Evolutionary conservation across 164 flowering plant genomes (phyloP), one percentile per base, ranked within the genome.

Genomic region (Buxus sempervirens): DNA sequence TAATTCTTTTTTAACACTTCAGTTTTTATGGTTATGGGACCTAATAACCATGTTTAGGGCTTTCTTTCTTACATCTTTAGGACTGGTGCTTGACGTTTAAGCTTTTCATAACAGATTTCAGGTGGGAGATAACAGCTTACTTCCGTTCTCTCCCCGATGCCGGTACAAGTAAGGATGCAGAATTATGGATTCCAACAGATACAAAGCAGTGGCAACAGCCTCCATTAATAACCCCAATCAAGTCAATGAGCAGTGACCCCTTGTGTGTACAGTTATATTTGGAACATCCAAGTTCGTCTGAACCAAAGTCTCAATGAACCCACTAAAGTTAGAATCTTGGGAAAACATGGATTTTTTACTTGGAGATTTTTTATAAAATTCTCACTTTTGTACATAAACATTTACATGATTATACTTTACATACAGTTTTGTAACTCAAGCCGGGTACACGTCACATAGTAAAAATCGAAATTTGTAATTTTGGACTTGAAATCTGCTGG

Each of bases 91-190:
- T 25, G 55, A 15, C 25, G 19, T 14, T 9, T 73, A 41, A 5
- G 9, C 53, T 73, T 59, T 55, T 22, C 12, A 15, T 28, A 36
- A 64, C 77, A 92, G 97, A 81, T 79, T 91, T 89, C 85, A 85
- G 86, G 73, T 96, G 99, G 99, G 98, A 93, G 73, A 85, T 96
- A 67, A 84, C 85, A 0, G 88, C 87, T 14, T 86, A 88, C 68
- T 88, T 96, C n/a, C 79, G 78, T 19, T 58, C 84, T 45, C 81
- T 89, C 26, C 93, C 99, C 32, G 49, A 81, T 65, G 68, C 76
- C 61, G 67, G 72, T 67, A 64, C 79, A 49, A 83, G 83, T 76
- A 87, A 85, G 53, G 89, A 84, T 70, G 82, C 82, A 66, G 86
- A 81, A 26, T 59, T 77, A 58, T 96, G 99, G 99, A 81, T 87